Percentiles rank a stretch among this genome's conserved stretches.
Conservation (phyloP, 2,329 filamentous ascomycete genomes). For the Aspergillus luchuensis region DNA sequence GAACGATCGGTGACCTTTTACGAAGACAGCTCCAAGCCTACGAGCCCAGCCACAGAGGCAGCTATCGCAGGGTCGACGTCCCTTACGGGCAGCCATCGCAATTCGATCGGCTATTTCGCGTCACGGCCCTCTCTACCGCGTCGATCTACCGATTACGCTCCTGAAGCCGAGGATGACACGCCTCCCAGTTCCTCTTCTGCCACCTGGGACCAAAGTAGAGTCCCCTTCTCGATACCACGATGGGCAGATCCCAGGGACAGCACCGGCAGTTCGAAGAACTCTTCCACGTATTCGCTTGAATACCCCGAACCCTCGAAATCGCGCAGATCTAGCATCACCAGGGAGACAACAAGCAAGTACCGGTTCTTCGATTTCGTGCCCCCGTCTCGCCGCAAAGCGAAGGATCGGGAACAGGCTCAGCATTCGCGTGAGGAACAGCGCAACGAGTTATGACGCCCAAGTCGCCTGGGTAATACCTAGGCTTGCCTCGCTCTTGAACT, state of each 20-base stretch:
- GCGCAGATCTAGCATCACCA: constrained; percentile 42
- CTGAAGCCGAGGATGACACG: constrained; percentile 47
- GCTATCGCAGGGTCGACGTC: constrained; percentile 32
- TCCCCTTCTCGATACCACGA: constrained; percentile 44
- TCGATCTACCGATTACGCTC: constrained; percentile 41
- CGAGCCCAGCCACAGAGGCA: constrained; percentile 40
- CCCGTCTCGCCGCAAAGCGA: constrained; percentile 44
- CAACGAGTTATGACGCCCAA: constrained; percentile 30
- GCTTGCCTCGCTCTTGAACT: not conserved
- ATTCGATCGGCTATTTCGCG: constrained; percentile 46
- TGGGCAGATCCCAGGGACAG: constrained; percentile 46
- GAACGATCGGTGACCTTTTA: constrained; percentile 47
- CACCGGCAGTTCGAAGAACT: constrained; percentile 50
- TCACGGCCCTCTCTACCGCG: constrained; percentile 41
- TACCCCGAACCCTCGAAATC: constrained; percentile 39
- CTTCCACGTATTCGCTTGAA: constrained; percentile 49
- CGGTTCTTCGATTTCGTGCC: constrained; percentile 49
- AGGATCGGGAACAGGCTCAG: constrained; percentile 41
- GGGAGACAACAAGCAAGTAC: constrained; percentile 44
- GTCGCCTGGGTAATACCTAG: not conserved
- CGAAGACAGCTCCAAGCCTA: constrained; percentile 43
- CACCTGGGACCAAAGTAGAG: constrained; percentile 46
- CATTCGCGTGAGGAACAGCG: constrained; percentile 38
- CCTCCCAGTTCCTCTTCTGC: constrained; percentile 48
- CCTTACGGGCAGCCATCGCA: constrained; percentile 39